These are phyloP conservation scores for Thuja plicata DNA, from an alignment of 83 land plant species.

Conservation along the genomic window DNA sequence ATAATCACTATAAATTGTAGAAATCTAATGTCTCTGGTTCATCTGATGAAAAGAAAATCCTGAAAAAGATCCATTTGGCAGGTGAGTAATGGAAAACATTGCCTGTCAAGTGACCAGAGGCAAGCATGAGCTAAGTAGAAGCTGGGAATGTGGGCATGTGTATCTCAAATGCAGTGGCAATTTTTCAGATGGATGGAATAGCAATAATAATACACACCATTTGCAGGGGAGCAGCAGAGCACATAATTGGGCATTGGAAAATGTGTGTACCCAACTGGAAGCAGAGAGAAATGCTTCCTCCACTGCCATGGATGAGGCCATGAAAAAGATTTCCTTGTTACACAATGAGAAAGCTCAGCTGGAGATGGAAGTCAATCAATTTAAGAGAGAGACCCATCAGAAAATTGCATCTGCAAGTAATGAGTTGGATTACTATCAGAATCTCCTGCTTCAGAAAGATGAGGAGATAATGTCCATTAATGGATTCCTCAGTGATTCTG, in stretches of 20 bases:
- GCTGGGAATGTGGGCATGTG: not conserved
- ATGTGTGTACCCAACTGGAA: not conserved
- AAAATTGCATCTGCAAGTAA: not conserved
- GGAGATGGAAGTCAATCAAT: not conserved
- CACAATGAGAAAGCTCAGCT: slow-evolving; percentile 1
- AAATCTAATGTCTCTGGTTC: too few relatives aligned
- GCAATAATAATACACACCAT: not conserved
- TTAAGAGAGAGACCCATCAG: not conserved
- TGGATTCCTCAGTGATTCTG: too few relatives aligned
- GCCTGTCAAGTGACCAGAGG: not conserved
- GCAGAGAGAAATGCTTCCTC: slow-evolving; percentile 10
- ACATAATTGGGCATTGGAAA: not conserved
- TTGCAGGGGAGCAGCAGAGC: not conserved
- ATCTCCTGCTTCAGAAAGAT: too few relatives aligned
- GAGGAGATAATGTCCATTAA: too few relatives aligned
- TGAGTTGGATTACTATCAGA: too few relatives aligned
- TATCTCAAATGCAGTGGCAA: not conserved
- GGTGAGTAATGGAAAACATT: not conserved
- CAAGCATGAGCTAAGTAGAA: not conserved
- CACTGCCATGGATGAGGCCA: slow-evolving; percentile 7
- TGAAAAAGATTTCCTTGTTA: slow-evolving; percentile 9
- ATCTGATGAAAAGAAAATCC: too few relatives aligned
- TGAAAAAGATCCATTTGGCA: not conserved
- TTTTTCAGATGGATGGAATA: not conserved
- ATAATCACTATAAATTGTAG: too few relatives aligned